These are phyloP conservation scores for Arabidopsis suecica DNA, from an alignment of 345 rosid species.

Conservation along the genomic window DNA sequence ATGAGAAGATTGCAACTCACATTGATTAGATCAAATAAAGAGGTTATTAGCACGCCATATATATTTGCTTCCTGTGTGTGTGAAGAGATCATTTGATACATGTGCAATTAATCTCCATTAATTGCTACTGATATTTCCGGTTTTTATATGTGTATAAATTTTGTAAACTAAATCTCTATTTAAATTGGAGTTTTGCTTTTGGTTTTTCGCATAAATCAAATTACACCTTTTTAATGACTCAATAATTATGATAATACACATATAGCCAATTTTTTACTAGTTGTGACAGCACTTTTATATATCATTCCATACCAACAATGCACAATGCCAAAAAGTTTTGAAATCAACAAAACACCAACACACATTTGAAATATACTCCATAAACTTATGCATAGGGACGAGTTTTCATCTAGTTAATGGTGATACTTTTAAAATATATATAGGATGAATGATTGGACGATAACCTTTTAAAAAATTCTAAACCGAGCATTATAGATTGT, in stretches of 20 bases:
- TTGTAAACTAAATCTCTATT: too few species aligned
- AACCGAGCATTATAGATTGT: neutral
- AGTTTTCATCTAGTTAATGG: too few species aligned
- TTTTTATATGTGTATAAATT: too few species aligned
- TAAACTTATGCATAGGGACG: too few species aligned
- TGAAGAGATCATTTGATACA: neutral
- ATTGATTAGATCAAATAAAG: neutral
- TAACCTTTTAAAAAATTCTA: neutral
- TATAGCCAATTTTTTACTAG: neutral
- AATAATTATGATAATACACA: neutral
- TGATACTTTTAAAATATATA: too few species aligned
- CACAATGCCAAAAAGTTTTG: neutral
- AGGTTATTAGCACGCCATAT: neutral
- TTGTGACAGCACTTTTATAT: neutral
- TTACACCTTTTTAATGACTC: neutral
- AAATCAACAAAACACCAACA: too few species aligned
- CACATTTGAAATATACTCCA: neutral
- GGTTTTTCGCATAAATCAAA: neutral
- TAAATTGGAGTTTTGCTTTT: too few species aligned
- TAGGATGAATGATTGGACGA: too few species aligned
- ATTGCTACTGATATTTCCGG: neutral
- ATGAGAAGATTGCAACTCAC: neutral
- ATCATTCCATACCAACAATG: neutral
- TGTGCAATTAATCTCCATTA: neutral
- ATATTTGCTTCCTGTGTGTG: neutral